phyloP scores from a whole-genome alignment of 139 green algal genomes.

The Chlamydomonas schloesseri region DNA sequence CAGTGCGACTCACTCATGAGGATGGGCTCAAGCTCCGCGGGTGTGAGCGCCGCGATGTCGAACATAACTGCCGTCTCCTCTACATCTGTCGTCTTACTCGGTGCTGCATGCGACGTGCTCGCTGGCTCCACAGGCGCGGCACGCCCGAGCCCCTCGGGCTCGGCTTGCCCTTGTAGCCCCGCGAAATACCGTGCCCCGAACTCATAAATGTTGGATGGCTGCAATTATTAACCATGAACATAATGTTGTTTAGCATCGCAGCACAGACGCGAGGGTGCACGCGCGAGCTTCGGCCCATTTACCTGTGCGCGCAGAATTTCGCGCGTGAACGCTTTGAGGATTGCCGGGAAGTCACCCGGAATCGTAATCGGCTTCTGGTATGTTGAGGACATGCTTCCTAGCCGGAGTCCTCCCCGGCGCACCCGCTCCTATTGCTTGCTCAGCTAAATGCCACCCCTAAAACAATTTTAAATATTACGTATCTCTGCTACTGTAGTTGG shows the following conservation, averaged over 20 bases:
- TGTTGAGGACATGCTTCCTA: slow-evolving; percentile 60
- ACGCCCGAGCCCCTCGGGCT: neutral
- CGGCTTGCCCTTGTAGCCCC: slow-evolving; percentile 45
- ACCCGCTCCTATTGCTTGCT: too few species aligned
- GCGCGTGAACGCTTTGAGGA: slow-evolving; percentile 79
- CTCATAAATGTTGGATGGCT: slow-evolving; percentile 82
- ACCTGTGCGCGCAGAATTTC: slow-evolving; percentile 75
- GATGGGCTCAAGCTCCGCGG: slow-evolving; percentile 55
- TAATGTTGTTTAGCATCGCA: too few species aligned
- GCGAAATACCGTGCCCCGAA: slow-evolving; percentile 80
- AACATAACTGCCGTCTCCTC: slow-evolving; percentile 32
- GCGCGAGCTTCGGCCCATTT: too few species aligned
- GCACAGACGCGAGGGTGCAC: too few species aligned
- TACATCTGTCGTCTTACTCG: slow-evolving; percentile 1
- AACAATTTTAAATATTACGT: too few species aligned
- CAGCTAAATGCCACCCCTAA: too few species aligned
- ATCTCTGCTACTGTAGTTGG: too few species aligned
- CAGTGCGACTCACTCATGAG: slow-evolving; percentile 50
- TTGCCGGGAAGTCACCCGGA: slow-evolving; percentile 67
- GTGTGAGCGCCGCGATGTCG: slow-evolving; percentile 40
- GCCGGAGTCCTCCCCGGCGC: neutral
- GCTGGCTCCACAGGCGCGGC: neutral
- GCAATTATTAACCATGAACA: neutral
- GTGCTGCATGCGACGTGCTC: neutral
- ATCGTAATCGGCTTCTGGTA: slow-evolving; percentile 81